Evolutionary conservation across 2,329 filamentous ascomycete genomes (phyloP).

Genomic region (Pseudogymnoascus sp.): DNA sequence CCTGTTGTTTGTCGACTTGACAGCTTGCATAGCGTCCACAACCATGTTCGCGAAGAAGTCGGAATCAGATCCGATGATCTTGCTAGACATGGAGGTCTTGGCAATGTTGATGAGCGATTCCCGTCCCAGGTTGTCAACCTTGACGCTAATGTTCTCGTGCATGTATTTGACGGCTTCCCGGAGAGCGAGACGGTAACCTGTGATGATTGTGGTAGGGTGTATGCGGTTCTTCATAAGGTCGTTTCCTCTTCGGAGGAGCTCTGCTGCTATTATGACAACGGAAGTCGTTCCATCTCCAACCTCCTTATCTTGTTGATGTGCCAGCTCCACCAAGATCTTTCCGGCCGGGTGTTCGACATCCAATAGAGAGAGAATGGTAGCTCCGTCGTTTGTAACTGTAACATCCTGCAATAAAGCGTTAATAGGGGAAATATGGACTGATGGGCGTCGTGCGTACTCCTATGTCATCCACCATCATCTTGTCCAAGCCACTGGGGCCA

Average conservation of each 20-base stretch:
- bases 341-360: conserved; percentile 97
- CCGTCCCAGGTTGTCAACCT: conserved; percentile 83
- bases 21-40: conserved; percentile 90
- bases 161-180: conserved; percentile 97
- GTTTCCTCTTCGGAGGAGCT: conserved; percentile 87
- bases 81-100: conserved; percentile 98
- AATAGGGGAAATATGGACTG: conserved; percentile 15
- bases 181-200: conserved; percentile 89
- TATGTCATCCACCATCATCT: conserved; percentile 99
- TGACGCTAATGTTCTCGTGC: conserved; percentile 95
- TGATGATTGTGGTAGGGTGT: conserved; percentile 99
- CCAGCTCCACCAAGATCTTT: conserved; percentile 95
- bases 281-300: conserved; percentile 98
- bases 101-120: conserved; percentile 92
- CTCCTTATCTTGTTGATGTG: conserved; percentile 98
- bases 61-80: conserved; percentile 92
- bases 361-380: conserved; percentile 88
- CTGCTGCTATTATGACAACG: conserved; percentile 92
- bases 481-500: conserved; percentile 91
- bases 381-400: conserved; percentile 97
- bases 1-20: conserved; percentile 87
- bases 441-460: conserved; percentile 52
- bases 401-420: conserved; percentile 61
- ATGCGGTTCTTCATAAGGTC: conserved; percentile 99
- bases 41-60: conserved; percentile 98